Base-by-base conservation (phyloP, 768 basidiomycete species). In the Cytidiella melzeri region DNA sequence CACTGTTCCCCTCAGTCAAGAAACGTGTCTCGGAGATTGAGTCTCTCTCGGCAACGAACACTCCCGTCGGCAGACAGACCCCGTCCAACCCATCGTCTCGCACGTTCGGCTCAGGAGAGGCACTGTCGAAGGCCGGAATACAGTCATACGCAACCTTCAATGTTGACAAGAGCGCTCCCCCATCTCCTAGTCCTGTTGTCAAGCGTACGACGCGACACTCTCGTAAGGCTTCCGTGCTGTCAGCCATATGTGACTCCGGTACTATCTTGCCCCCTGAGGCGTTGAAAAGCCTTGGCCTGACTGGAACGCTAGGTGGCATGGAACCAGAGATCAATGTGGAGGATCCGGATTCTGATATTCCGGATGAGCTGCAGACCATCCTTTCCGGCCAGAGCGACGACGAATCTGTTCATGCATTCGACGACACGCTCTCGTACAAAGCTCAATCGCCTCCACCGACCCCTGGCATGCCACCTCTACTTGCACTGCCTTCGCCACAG, bases 301-400 rank as follows among this genome's bases (percentile, higher is more conserved):
- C 69, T 12, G 85, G 84, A 0, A 87, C 84, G 0, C 75, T 88
- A 69, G 85, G 85, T 9, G 77, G 77, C 1, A 64, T 63, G 1
- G 73, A 71, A 47, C 67, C 68, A 13, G 73, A 72, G 18, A 55
- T 75, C 6, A 76, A 83, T 30, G 71, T 67, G 2, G 77, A 76
- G 7, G 83, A 87, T 57, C 83, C 77, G 0, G 82, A 88, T 61
- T 85, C 82, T 1, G 87, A 92, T 57, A 85, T 90, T n/a, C 87
- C 89, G 1, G 77, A 85, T 37, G 89, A 91, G 63, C 62, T 91
- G 48, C 80, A 81, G 54, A 70, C 71, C 20, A 80, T 91, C 41
- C 63, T 91, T 21, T 71, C 70, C 0, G 59, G 68, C 62, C 57
- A 72, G 45, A 54, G 72, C 49, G 28, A 68, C 62, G 68, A 67